Percentiles rank a stretch among this genome's conserved stretches.
phyloP scores from a whole-genome alignment of 176 grass and related monocot species.

The Carex myosuroides region DNA sequence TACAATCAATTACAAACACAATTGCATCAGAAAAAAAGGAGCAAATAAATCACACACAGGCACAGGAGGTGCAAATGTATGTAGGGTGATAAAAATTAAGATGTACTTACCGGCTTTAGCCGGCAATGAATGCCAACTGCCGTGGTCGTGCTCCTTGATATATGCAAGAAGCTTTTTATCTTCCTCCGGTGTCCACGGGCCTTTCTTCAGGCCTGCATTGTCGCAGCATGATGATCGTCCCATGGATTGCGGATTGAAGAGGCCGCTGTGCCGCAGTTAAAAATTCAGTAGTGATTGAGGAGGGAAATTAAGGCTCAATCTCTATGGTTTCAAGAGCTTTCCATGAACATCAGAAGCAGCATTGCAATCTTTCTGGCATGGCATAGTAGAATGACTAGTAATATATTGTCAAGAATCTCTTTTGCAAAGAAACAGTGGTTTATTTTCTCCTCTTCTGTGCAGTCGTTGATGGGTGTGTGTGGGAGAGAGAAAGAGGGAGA shows the following conservation, averaged over 20 bases:
- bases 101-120: neutral
- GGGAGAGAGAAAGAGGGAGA: neutral
- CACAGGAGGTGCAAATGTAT: neutral
- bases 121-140: neutral
- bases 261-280: neutral
- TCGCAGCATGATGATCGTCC: neutral
- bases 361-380: neutral
- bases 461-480: neutral
- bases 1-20: neutral
- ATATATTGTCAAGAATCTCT: neutral
- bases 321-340: neutral
- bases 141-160: neutral
- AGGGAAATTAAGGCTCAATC: neutral
- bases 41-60: neutral
- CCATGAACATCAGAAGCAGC: neutral
- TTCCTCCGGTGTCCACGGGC: conserved; percentile 3
- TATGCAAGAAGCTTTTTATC: conserved; percentile 13
- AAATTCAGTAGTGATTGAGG: neutral
- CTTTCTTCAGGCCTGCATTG: conserved; percentile 1
- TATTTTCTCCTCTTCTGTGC: neutral
- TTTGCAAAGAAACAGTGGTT: neutral
- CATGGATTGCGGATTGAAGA: neutral
- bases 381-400: neutral
- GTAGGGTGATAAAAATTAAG: neutral
- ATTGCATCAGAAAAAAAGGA: neutral